Base-by-base conservation (phyloP, 176 grass and related monocot species). In the Luzula sylvatica region DNA sequence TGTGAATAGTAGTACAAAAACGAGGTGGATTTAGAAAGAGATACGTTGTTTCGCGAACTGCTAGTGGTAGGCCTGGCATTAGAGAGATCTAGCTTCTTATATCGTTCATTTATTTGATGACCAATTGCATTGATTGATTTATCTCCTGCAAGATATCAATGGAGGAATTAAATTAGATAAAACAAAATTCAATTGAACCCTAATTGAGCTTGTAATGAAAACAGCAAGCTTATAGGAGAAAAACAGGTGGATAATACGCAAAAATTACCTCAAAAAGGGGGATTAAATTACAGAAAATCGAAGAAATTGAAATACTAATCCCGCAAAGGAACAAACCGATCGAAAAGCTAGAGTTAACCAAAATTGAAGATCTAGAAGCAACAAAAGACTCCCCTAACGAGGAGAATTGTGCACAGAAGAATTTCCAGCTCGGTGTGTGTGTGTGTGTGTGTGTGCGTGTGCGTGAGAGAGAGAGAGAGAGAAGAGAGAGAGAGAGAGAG, bases 51-150 rank as follows among this genome's bases (percentile, higher is more conserved):
- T 61, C 83, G 49, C 70, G 58, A 24, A 76, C 46, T 43, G 72
- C 50, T 55, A 87, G 68, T 67, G 68, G 60, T 66, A 83, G 68
- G 50, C 65, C 76, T 46, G 78, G 76, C 88, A 94, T 94, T 61
- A 38, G 6, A 25, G 13, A 8, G 20, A 42, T 46, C 16, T 61
- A 46, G 14, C 20, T 61, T 23, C 25, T 44, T 61, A 61, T 61
- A 9, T 9, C 5, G 9, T 35, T 35, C 30, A 35, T 35, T 35
- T 35, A 21, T 61, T 42, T 4, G 0, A 43, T 8, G 16, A 20
- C 3, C 41, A 27, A 42, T 11, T 45, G 15, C 28, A 35, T 7
- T 35, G 20, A 22, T 13, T 11, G 1, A 58, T 42, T 8, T 35
- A 30, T 58, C 35, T 61, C 43, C 39, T 61, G 22, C 23, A 61